These are phyloP conservation scores for Lathyrus tuberosus DNA, from an alignment of 306 rosid genomes.

Conservation along the genomic window DNA sequence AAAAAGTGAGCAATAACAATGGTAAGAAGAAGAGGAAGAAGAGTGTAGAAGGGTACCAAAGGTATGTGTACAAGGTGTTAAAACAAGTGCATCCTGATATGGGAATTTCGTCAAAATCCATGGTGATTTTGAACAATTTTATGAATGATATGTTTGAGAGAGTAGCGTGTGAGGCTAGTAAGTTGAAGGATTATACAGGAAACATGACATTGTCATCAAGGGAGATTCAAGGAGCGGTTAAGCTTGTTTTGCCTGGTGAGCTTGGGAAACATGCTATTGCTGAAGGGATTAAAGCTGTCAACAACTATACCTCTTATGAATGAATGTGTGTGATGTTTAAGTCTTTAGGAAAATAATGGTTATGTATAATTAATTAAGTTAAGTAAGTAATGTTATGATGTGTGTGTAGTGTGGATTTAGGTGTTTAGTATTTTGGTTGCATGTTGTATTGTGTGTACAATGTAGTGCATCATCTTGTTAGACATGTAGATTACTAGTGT, in stretches of 20 bases:
- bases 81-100: conserved; percentile 83
- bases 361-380: too few species aligned
- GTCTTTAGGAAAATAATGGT: too few species aligned
- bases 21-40: conserved; percentile 32
- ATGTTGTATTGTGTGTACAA: too few species aligned
- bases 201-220: conserved; percentile 52
- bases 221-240: conserved; percentile 73
- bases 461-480: too few species aligned
- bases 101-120: conserved; percentile 62
- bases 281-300: conserved; percentile 68
- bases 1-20: background rate
- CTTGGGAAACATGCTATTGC: conserved; percentile 75
- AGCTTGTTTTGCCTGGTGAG: conserved; percentile 66
- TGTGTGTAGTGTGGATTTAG: too few species aligned
- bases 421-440: too few species aligned
- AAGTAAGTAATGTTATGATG: too few species aligned
- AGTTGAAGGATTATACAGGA: conserved; percentile 48
- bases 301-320: conserved; percentile 24
- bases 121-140: conserved; percentile 63
- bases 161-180: conserved; percentile 63
- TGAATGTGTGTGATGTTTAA: too few species aligned
- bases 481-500: too few species aligned
- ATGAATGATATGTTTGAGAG: conserved; percentile 88
- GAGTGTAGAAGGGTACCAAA: conserved; percentile 60
- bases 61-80: conserved; percentile 66